Evolutionary conservation across 306 rosid species (phyloP).

Genomic region (Malus domestica): ASM211411v1 NC_041798.1:14574001-14574500

Average conservation of each 20-base stretch:
- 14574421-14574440: constrained; percentile 32
- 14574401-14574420: constrained; percentile 23
- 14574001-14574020: constrained; percentile 79
- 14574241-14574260: constrained; percentile 67
- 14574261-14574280: constrained; percentile 56
- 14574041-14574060: constrained; percentile 83
- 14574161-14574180: constrained; percentile 91
- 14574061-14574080: constrained; percentile 48
- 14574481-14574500: constrained; percentile 73
- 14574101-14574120: constrained; percentile 33
- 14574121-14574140: constrained; percentile 76
- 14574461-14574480: constrained; percentile 86
- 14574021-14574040: constrained; percentile 77
- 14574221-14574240: constrained; percentile 69
- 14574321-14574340: constrained; percentile 76
- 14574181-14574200: constrained; percentile 68
- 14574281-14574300: constrained; percentile 50
- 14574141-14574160: constrained; percentile 77
- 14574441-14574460: constrained; percentile 44
- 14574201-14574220: constrained; percentile 59
- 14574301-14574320: constrained; percentile 78
- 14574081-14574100: constrained; percentile 25
- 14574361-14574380: constrained; percentile 45
- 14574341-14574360: constrained; percentile 62
- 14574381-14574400: constrained; percentile 6